Evolutionary conservation across 169 alveolate species (phyloP), one percentile per base, ranked within the genome.

Genomic region (Plasmodium reichenowi): DNA sequence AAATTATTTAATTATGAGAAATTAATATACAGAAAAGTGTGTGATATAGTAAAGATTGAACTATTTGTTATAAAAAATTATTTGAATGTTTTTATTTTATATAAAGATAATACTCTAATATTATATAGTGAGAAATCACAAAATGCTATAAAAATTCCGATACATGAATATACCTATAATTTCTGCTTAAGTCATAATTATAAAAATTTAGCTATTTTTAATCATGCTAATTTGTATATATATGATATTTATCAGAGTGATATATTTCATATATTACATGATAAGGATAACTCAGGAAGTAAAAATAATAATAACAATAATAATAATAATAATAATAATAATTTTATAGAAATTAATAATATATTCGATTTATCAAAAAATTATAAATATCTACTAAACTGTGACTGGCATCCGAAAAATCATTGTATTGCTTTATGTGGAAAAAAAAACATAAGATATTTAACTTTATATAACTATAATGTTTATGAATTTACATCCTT

Each of bases 361-460:
- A 52, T 86, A 52, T 86, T 86, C 38, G 60, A 86, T 15, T 50
- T 86, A 17, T 86, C 92, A 64, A 86, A 86, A 54, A 86, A 86
- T 72, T 86, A 72, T 54, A 86, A 86, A 24, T 45, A 86, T 71
- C 10, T 48, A 3, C 24, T 86, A 32, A 86, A 26, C n/a, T 86
- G 92, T 50, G 92, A 86, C 38, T 86, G 86, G 86, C 92, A 86
- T 66, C 92, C 92, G 0, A 56, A 86, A 47, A 86, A 66, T 54
- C 86, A 60, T 22, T 86, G 92, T 48, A 86, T 86, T 45, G 80
- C 92, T 9, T 64, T 86, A 32, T 86, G 92, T 52, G 92, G 92
- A 26, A 59, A 86, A 59, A 86, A 86, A 32, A 32, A 15, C 15
- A 75, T 60, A 10, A 26, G 92, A 64, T 86, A 86, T 66, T 73